A percentile compares a stretch with the other conserved stretches of the same genome.
These are phyloP conservation scores for Rutstroemia sydowiana DNA, from an alignment of 2,329 filamentous ascomycete genomes.

Conservation along the genomic window DNA sequence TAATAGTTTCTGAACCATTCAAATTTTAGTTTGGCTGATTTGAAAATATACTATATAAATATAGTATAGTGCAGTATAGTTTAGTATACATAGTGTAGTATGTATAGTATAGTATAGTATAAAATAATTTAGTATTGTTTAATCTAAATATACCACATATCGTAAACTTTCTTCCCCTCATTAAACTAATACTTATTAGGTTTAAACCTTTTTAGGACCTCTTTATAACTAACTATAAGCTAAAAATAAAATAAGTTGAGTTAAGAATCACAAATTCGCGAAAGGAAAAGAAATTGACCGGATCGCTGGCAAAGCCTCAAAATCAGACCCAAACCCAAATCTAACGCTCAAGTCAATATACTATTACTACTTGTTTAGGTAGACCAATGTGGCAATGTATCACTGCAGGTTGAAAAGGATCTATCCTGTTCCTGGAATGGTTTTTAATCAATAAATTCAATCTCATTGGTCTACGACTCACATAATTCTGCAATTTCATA, in stretches of 20 bases:
- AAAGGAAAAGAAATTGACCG: background rate
- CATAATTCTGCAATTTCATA: background rate
- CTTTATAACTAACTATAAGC: background rate
- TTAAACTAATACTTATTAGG: background rate
- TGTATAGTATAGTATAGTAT: no score
- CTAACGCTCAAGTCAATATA: no score
- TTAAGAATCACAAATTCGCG: background rate
- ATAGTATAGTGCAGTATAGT: no score
- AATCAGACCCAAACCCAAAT: background rate
- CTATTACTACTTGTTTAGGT: no score
- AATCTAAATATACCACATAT: no score
- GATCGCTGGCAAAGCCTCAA: background rate
- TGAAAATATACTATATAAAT: background rate
- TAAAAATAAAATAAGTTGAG: no score
- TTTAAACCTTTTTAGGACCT: background rate
- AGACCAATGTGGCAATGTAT: background rate
- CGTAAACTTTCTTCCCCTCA: background rate
- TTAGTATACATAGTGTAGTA: no score
- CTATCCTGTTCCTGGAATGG: background rate
- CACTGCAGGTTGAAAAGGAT: slow-evolving; percentile 5
- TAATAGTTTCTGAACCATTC: background rate
- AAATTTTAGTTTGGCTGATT: background rate
- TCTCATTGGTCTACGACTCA: background rate
- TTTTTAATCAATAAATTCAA: background rate
- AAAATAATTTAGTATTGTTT: no score